Evolutionary conservation across 352 stramenopile species (phyloP).

Genomic region (Globisporangium orthogonon): DNA sequence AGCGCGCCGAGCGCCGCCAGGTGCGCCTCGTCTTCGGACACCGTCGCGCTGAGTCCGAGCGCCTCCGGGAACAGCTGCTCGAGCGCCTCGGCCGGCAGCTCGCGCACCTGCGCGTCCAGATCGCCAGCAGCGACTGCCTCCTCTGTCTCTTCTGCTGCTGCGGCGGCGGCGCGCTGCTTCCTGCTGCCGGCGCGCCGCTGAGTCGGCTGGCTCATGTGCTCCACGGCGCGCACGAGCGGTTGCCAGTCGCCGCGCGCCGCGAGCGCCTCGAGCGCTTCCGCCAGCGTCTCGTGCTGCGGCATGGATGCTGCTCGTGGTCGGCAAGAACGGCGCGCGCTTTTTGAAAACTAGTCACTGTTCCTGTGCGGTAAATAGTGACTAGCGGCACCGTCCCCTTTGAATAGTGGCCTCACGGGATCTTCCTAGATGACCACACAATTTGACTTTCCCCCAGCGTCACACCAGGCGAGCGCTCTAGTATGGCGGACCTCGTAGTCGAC

Average conservation of each 20-base stretch:
- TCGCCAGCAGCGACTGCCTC: slow-evolving; percentile 2
- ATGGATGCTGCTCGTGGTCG: background rate
- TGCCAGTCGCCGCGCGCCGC: slow-evolving; percentile 20
- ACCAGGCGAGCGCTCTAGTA: slow-evolving; percentile 30
- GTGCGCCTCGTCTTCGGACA: slow-evolving; percentile 14
- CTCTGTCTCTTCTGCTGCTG: slow-evolving; percentile 7
- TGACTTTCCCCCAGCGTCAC: too few relatives aligned
- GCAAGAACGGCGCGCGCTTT: background rate
- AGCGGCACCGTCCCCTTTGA: too few relatives aligned
- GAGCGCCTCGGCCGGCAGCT: slow-evolving; percentile 35
- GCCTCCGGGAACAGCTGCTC: slow-evolving; percentile 48
- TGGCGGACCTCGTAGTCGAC: slow-evolving; percentile 84
- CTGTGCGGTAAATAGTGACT: too few relatives aligned
- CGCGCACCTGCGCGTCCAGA: slow-evolving; percentile 51
- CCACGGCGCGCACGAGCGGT: slow-evolving; percentile 26
- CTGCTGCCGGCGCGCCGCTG: slow-evolving; percentile 19
- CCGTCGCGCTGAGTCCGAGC: slow-evolving; percentile 14
- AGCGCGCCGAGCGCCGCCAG: slow-evolving; percentile 34
- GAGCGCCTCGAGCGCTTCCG: slow-evolving; percentile 38
- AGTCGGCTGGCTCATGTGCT: slow-evolving; percentile 17
- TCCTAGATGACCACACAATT: background rate
- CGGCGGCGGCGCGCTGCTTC: slow-evolving; percentile 14
- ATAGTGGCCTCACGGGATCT: too few relatives aligned
- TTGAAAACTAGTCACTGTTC: too few relatives aligned
- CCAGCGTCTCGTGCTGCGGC: slow-evolving; percentile 9